Base-by-base conservation (phyloP, 495 filamentous ascomycete species). In the Tuber aestivum region DNA sequence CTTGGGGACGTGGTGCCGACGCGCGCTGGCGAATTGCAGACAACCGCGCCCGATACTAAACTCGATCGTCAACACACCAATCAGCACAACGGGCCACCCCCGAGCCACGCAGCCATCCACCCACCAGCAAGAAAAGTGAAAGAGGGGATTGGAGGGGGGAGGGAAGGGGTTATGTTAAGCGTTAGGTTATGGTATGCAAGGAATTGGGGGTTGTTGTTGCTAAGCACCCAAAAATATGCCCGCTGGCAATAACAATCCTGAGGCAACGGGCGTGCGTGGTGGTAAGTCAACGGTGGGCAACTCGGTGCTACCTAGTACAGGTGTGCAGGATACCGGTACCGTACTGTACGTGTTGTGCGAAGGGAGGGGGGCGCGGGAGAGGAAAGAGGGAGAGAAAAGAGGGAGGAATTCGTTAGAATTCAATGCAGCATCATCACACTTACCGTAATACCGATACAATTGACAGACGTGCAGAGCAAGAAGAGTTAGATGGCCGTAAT, bases 41-140 rank as follows among this genome's bases (percentile, higher is more conserved):
- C 41, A 78, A 70, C 76, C 42, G 74, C 41, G 76, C 45, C 72
- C 74, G 38, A 75, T 48, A 70, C 77, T 70, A 68, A 70, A 74
- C 72, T 78, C 72, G 78, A 77, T 74, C 69, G 27, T 71, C 75
- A 61, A 77, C 72, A 74, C 71, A 71, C 71, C 77, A 79, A 78
- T 76, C 56, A 65, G 35, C 16, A 65, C 56, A 35, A 65, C 27
- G 56, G 27, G 32, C 18, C 18, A 35, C 56, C 14, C 14, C 56
- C 56, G 14, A 32, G 56, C 20, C 12, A 32, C 56, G 56, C 8
- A 65, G 56, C 56, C 32, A 65, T 32, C 56, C 56, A 35, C 56
- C 56, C 27, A 35, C 56, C 27, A 65, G 56, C 27, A 35, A 65
- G 56, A 35, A 12, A 65, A 65, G 50, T n/a, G 56, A 65, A 65